Conservation (phyloP, 1,139 yeast genomes). For the Eremothecium gossypii region DNA sequence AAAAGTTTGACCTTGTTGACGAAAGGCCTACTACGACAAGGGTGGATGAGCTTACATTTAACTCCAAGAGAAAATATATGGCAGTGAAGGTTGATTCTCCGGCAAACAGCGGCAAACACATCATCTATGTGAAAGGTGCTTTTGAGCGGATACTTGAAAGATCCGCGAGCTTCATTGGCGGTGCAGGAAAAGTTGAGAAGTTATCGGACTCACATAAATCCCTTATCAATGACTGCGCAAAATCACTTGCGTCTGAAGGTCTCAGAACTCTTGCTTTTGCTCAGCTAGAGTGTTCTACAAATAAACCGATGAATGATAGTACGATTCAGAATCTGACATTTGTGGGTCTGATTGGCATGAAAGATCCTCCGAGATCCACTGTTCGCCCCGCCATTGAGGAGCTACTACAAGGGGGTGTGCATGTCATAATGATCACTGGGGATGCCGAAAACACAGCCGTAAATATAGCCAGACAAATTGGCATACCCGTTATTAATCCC, state of each 20-base stretch:
- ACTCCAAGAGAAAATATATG: slow-evolving; percentile 80
- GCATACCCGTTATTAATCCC: slow-evolving; percentile 67
- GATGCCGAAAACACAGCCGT: slow-evolving; percentile 90
- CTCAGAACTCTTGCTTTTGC: slow-evolving; percentile 82
- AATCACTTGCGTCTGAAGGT: slow-evolving; percentile 68
- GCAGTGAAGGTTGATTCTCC: slow-evolving; percentile 54
- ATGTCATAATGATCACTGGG: slow-evolving; percentile 95
- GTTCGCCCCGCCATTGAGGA: slow-evolving; percentile 64
- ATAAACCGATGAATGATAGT: slow-evolving; percentile 31
- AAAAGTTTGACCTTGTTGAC: slow-evolving; percentile 65
- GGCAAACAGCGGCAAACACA: slow-evolving; percentile 41
- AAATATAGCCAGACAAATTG: slow-evolving; percentile 83
- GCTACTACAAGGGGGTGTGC: slow-evolving; percentile 85
- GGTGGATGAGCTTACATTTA: slow-evolving; percentile 70
- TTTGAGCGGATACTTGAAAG: slow-evolving; percentile 60
- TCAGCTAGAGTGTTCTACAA: slow-evolving; percentile 25
- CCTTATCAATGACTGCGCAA: slow-evolving; percentile 47
- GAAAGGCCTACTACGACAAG: slow-evolving; percentile 43
- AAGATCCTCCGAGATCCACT: slow-evolving; percentile 90
- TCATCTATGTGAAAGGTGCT: slow-evolving; percentile 80
- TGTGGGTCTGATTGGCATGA: slow-evolving; percentile 86
- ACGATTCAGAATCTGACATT: slow-evolving; percentile 55
- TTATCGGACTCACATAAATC: slow-evolving; percentile 43
- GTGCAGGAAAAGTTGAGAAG: slow-evolving; percentile 43
- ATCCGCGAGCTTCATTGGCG: slow-evolving; percentile 52